Conservation (phyloP, 495 filamentous ascomycete genomes). For the Hypoxylon fragiforme region DNA sequence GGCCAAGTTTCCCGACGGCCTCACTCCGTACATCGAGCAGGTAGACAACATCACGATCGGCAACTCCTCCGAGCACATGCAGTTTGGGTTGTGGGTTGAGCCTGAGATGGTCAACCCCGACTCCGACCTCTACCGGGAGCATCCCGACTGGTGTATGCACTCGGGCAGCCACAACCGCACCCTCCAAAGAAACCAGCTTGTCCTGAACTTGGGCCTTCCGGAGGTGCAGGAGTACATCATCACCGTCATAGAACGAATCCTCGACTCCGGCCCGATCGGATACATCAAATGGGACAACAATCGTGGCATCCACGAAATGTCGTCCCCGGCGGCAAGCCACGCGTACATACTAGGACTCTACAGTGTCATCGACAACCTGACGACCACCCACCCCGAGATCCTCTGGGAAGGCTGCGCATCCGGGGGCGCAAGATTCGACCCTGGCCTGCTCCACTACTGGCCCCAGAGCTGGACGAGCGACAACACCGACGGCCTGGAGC, state of each 20-base stretch:
- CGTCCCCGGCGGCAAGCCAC: conserved; percentile 52
- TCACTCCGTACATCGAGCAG: conserved; percentile 46
- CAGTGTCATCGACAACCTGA: conserved; percentile 56
- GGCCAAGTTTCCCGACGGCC: conserved; percentile 56
- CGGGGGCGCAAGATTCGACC: conserved; percentile 59
- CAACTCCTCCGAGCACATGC: conserved; percentile 47
- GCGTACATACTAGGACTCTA: conserved; percentile 60
- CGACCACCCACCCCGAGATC: conserved; percentile 55
- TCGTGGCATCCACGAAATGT: conserved; percentile 55
- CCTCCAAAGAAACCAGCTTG: conserved; percentile 53
- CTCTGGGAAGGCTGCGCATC: conserved; percentile 62
- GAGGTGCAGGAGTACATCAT: conserved; percentile 62
- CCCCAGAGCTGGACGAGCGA: conserved; percentile 63
- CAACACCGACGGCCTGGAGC: conserved; percentile 56
- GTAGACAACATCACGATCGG: conserved; percentile 48
- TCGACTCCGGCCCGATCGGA: conserved; percentile 51
- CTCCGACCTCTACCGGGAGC: conserved; percentile 54
- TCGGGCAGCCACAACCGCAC: conserved; percentile 56
- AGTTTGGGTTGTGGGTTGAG: conserved; percentile 62
- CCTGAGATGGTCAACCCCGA: conserved; percentile 63
- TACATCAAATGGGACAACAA: conserved; percentile 67
- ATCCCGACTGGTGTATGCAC: conserved; percentile 60
- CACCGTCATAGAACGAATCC: conserved; percentile 46
- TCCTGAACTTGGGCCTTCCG: conserved; percentile 54
- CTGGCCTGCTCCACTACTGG: conserved; percentile 59